These are phyloP conservation scores for Naumovozyma dairenensis DNA, from an alignment of 805 yeast genomes.

Conservation along the genomic window DNA sequence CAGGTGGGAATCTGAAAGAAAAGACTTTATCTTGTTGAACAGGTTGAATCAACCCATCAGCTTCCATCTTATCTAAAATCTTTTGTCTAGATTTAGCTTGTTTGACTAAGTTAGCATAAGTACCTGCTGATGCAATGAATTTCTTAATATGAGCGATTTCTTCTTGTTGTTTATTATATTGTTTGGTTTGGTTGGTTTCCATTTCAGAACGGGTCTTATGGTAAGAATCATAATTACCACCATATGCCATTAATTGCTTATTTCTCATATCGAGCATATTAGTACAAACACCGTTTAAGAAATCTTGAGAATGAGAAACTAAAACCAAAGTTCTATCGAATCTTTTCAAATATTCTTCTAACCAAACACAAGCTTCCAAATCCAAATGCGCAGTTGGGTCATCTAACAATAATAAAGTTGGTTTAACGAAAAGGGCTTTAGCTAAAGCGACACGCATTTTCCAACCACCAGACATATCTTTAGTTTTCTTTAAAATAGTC, in stretches of 20 bases:
- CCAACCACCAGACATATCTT: slow-evolving; percentile 99
- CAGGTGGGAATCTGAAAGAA: slow-evolving; percentile 87
- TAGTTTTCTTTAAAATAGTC: slow-evolving; percentile 88
- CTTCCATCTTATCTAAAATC: slow-evolving; percentile 99
- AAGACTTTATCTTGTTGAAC: slow-evolving; percentile 91
- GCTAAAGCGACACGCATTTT: slow-evolving; percentile 99
- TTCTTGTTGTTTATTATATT: slow-evolving; percentile 94
- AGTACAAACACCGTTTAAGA: slow-evolving; percentile 96
- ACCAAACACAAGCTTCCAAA: slow-evolving; percentile 98
- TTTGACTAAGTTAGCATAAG: slow-evolving; percentile 95
- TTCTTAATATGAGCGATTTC: slow-evolving; percentile 97
- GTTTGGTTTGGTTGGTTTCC: slow-evolving; percentile 97
- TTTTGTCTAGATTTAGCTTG: slow-evolving; percentile 99
- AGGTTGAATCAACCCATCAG: slow-evolving; percentile 91
- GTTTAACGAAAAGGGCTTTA: slow-evolving; percentile 95
- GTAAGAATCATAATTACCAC: slow-evolving; percentile 98
- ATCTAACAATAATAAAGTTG: slow-evolving; percentile 86
- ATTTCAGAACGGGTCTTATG: slow-evolving; percentile 86
- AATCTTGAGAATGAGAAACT: slow-evolving; percentile 98
- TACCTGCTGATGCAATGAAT: slow-evolving; percentile 99
- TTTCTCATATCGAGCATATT: slow-evolving; percentile 97
- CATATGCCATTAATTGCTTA: slow-evolving; percentile 64
- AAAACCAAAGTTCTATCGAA: slow-evolving; percentile 88
- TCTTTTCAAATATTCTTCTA: slow-evolving; percentile 92
- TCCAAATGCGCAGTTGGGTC: slow-evolving; percentile 99